Evolutionary conservation across 2,329 filamentous ascomycete genomes (phyloP).

Genomic region (Aspergillus proliferans): DNA sequence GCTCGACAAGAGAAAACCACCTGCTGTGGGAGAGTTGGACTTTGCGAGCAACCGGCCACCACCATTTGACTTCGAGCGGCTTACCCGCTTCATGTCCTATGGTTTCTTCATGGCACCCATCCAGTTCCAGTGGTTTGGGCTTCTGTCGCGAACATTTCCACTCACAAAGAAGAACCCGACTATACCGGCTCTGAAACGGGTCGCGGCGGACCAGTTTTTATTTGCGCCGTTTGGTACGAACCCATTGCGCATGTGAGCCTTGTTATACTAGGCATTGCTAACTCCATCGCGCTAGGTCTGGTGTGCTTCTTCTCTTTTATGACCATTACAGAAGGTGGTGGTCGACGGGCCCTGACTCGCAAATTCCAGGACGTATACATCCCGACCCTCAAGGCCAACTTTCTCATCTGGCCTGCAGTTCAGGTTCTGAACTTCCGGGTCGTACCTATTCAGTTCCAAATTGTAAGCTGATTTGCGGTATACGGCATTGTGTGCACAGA

Average conservation of each 20-base stretch:
- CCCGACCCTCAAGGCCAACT: slow-evolving; percentile 92
- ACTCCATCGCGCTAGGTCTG: slow-evolving; percentile 49
- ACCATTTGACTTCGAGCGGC: slow-evolving; percentile 89
- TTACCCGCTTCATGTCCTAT: slow-evolving; percentile 94
- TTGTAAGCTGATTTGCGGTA: slow-evolving; percentile 56
- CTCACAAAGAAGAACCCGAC: slow-evolving; percentile 71
- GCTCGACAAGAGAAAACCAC: slow-evolving; percentile 71
- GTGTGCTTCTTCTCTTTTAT: slow-evolving; percentile 90
- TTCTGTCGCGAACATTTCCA: slow-evolving; percentile 75
- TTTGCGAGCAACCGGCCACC: slow-evolving; percentile 60
- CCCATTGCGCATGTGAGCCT: slow-evolving; percentile 12
- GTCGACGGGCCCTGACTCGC: slow-evolving; percentile 66
- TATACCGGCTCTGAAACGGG: slow-evolving; percentile 76
- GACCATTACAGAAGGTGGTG: slow-evolving; percentile 91
- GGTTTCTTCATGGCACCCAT: slow-evolving; percentile 93
- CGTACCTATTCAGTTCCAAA: slow-evolving; percentile 92
- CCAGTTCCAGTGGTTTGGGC: slow-evolving; percentile 93
- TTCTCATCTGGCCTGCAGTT: slow-evolving; percentile 87
- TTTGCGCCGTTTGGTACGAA: slow-evolving; percentile 75
- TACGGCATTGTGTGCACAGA: neutral
- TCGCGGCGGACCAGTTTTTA: slow-evolving; percentile 84
- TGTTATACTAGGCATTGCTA: slow-evolving; percentile 10
- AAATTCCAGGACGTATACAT: slow-evolving; percentile 94
- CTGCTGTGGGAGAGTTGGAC: slow-evolving; percentile 59
- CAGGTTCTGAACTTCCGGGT: slow-evolving; percentile 95